Percentiles rank a stretch among this genome's conserved stretches.
These are phyloP conservation scores for Phytopythium boreale DNA, from an alignment of 352 stramenopile species.

Conservation along the genomic window DNA sequence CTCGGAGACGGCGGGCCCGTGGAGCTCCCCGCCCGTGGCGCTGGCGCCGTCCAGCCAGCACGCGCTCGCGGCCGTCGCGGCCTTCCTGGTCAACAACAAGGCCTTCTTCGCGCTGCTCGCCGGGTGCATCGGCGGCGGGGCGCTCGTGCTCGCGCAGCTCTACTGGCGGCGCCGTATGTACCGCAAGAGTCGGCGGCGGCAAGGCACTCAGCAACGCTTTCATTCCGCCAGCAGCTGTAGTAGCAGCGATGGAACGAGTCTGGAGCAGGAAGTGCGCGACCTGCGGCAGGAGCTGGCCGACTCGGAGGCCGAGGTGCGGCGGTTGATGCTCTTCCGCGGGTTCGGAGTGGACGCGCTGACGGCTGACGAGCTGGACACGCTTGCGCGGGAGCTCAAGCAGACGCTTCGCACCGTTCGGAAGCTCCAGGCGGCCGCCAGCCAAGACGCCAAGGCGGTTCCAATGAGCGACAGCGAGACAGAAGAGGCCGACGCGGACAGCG, in stretches of 20 bases:
- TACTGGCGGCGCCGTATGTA: conserved; percentile 17
- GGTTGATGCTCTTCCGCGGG: conserved; percentile 71
- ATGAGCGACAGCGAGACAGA: neutral
- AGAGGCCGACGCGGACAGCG: neutral
- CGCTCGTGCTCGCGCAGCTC: conserved; percentile 40
- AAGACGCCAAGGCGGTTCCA: neutral
- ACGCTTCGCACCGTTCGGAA: conserved; percentile 43
- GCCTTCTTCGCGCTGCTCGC: conserved; percentile 40
- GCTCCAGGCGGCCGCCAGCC: neutral
- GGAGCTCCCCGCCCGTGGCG: conserved; percentile 39
- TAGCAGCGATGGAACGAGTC: conserved; percentile 7
- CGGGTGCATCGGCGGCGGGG: conserved; percentile 44
- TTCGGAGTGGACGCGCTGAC: conserved; percentile 66
- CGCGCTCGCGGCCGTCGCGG: conserved; percentile 46
- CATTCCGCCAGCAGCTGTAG: conserved; percentile 1
- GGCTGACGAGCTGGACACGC: conserved; percentile 38
- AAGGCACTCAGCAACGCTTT: conserved; percentile 11
- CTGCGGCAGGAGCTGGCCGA: conserved; percentile 74
- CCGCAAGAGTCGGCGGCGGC: conserved; percentile 5
- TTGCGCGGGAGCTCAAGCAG: conserved; percentile 53
- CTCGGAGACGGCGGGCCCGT: conserved; percentile 50
- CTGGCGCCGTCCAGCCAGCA: conserved; percentile 46
- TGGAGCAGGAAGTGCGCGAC: conserved; percentile 62
- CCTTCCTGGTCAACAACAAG: conserved; percentile 49
- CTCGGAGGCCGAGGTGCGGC: conserved; percentile 67